Evolutionary conservation across 495 filamentous ascomycete species (phyloP), one percentile per base, ranked within the genome.

Genomic region (Parathielavia hyrcaniae): DNA sequence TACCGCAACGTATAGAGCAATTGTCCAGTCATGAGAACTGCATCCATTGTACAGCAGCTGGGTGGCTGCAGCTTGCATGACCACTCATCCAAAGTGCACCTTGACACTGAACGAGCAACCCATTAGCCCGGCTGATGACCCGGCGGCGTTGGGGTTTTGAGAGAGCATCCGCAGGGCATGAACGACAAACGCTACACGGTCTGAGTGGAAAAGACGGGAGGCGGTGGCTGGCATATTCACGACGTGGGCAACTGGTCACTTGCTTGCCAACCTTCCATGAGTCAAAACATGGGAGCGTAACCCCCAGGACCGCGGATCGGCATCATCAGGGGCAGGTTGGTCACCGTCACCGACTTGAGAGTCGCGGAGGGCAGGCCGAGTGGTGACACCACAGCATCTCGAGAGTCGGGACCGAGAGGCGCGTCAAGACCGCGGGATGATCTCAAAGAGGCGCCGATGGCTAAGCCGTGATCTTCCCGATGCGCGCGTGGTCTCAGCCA

Each of bases 331-430:
- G 4, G 19, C 17, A 14, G 12, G 13, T 17, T 34, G 35, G 35
- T 10, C 35, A 11, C 13, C 9, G 3, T 39, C 26, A 20, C 20
- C 9, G 44, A 6, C n/a, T 23, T 5, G 12, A 39, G 5, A n/a
- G 0, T 1, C 32, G 1, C 9, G 0, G 19, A 53, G 8, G 23
- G 19, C 13, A n/a, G 40, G 39, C 23, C 10, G 20, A 45, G 32
- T 14, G 34, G 59, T 61, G 26, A 49, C 49, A 61, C 59, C 16
- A 32, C 41, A 57, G 32, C 12, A 2, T 7, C 17, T 20, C 46
- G 30, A 47, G 11, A 48, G 53, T 61, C 59, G 53, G 59, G 59
- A 61, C 53, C 53, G 59, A 61, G 41, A n/a, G 35, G 13, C 1
- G 35, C 13, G 10, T 38, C 35, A 14, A 38, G 13, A 38, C 35